Percentiles rank a stretch among this genome's conserved stretches.
These are phyloP conservation scores for Zygotorulaspora sp. DNA, from an alignment of 805 yeast species.

Conservation along the genomic window DNA sequence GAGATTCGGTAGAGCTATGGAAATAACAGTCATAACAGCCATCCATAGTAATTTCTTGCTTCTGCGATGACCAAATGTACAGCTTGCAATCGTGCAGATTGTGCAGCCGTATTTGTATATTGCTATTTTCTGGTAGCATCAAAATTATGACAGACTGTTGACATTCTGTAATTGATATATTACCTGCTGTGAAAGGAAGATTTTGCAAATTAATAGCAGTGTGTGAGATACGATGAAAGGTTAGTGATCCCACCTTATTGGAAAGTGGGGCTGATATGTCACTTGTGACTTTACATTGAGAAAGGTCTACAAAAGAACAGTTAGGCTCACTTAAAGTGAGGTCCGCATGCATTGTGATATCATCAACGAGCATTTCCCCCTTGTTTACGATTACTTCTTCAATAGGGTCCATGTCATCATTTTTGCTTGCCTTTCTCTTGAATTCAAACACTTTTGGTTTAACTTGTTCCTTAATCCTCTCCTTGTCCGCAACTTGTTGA, in stretches of 20 bases:
- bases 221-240: slow-evolving; percentile 14
- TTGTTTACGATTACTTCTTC: no score
- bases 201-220: slow-evolving; percentile 15
- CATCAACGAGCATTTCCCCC: background rate
- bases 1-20: slow-evolving; percentile 14
- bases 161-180: slow-evolving; percentile 23
- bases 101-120: slow-evolving; percentile 28
- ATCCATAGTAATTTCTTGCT: slow-evolving; percentile 28
- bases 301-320: slow-evolving; percentile 14
- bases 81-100: slow-evolving; percentile 23
- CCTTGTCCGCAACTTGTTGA: slow-evolving; percentile 11
- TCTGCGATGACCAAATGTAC: slow-evolving; percentile 9
- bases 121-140: slow-evolving; percentile 13
- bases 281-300: slow-evolving; percentile 12
- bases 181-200: slow-evolving; percentile 24
- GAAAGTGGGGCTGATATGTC: background rate
- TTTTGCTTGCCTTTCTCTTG: slow-evolving; percentile 2
- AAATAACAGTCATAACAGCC: slow-evolving; percentile 22
- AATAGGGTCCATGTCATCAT: background rate
- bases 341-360: background rate
- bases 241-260: slow-evolving; percentile 17
- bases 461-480: background rate
- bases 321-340: slow-evolving; percentile 3
- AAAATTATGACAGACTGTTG: slow-evolving; percentile 14
- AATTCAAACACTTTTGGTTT: slow-evolving; percentile 6